These are phyloP conservation scores for Scedosporium aurantiacum DNA, from an alignment of 2,329 filamentous ascomycete genomes.

Conservation along the genomic window DNA sequence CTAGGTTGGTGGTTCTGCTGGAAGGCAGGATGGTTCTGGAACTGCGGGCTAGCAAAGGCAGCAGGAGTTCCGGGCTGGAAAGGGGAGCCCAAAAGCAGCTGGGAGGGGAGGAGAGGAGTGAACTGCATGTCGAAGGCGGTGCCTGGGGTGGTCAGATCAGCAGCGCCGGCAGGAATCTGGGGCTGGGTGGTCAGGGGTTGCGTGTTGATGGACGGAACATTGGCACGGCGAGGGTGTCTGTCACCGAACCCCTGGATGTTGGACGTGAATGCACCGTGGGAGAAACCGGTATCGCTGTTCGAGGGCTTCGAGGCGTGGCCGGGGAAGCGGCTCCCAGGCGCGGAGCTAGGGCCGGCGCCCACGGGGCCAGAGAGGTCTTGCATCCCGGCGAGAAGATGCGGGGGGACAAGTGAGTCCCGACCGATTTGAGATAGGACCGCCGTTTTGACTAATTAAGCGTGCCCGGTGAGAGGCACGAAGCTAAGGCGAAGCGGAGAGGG, in stretches of 20 bases:
- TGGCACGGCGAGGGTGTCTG: slow-evolving; percentile 70
- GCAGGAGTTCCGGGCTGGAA: slow-evolving; percentile 92
- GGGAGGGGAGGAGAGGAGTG: slow-evolving; percentile 86
- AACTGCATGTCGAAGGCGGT: slow-evolving; percentile 97
- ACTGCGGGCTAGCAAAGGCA: slow-evolving; percentile 83
- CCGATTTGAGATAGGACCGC: slow-evolving; percentile 65
- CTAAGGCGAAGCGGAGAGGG: neutral
- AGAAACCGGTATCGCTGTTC: slow-evolving; percentile 79
- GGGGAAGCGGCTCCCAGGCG: slow-evolving; percentile 46
- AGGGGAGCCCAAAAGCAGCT: slow-evolving; percentile 86
- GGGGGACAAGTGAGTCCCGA: slow-evolving; percentile 79
- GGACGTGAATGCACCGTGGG: slow-evolving; percentile 81
- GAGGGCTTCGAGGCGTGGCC: slow-evolving; percentile 71
- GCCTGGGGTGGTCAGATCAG: slow-evolving; percentile 75
- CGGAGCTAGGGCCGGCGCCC: slow-evolving; percentile 44
- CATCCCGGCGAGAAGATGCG: slow-evolving; percentile 73
- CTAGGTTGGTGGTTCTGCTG: slow-evolving; percentile 43
- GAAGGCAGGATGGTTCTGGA: slow-evolving; percentile 73
- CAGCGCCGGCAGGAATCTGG: slow-evolving; percentile 23
- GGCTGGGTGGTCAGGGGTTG: slow-evolving; percentile 44
- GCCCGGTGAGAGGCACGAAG: slow-evolving; percentile 38
- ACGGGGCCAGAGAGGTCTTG: slow-evolving; percentile 67
- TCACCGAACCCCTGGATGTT: slow-evolving; percentile 80
- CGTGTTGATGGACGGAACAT: slow-evolving; percentile 90
- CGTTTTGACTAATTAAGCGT: slow-evolving; percentile 62